phyloP scores from a whole-genome alignment of 2,329 filamentous ascomycete species.

The Chaetomiaceae sp. region DNA sequence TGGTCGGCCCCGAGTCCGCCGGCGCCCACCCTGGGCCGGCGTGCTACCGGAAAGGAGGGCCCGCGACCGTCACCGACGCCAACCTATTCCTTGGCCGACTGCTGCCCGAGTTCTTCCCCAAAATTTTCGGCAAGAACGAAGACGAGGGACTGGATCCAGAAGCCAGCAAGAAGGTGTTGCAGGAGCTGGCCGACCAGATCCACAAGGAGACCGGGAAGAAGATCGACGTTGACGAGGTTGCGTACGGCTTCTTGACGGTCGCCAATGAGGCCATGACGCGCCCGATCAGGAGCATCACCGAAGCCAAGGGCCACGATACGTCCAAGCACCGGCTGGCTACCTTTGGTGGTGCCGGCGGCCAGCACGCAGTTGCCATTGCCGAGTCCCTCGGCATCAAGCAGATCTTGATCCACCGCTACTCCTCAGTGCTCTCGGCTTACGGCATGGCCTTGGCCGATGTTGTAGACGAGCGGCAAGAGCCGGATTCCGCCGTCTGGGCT shows the following conservation, averaged over 20 bases:
- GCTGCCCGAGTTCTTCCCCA: constrained; percentile 87
- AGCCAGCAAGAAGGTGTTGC: constrained; percentile 70
- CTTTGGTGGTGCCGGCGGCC: constrained; percentile 86
- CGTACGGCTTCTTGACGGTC: constrained; percentile 83
- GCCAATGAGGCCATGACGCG: constrained; percentile 90
- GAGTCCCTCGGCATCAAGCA: constrained; percentile 78
- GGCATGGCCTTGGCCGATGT: constrained; percentile 92
- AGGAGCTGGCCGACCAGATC: constrained; percentile 71
- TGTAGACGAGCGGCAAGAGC: constrained; percentile 84
- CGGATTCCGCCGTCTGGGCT: constrained; percentile 60
- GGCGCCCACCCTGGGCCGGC: constrained; percentile 86
- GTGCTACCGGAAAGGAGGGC: constrained; percentile 85
- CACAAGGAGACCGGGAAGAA: constrained; percentile 67
- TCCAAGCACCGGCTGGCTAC: constrained; percentile 86
- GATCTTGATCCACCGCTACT: constrained; percentile 82
- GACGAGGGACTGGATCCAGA: constrained; percentile 72
- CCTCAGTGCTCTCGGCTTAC: constrained; percentile 83
- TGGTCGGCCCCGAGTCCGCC: constrained; percentile 85
- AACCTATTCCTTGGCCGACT: constrained; percentile 82
- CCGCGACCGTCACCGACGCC: constrained; percentile 88
- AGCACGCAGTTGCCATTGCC: constrained; percentile 88
- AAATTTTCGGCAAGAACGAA: constrained; percentile 90
- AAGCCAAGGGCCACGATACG: constrained; percentile 88
- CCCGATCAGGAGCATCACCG: constrained; percentile 84
- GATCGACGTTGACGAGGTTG: constrained; percentile 79